A percentile compares a stretch with the other conserved stretches of the same genome.
These are phyloP conservation scores for Dendrobium nobile DNA, from an alignment of 106 monocot genomes.

Conservation along the genomic window DNA sequence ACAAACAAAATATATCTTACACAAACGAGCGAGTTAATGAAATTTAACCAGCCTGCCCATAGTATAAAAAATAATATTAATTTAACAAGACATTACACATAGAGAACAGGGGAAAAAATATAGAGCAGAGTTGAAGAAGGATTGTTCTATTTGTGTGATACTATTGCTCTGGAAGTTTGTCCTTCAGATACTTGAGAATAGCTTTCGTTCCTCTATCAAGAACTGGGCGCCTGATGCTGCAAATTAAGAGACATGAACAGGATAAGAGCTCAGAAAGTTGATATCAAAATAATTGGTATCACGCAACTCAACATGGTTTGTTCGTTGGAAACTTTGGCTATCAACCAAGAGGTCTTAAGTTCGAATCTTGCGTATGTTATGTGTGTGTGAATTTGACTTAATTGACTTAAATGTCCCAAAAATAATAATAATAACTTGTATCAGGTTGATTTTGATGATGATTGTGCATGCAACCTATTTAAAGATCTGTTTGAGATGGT, in stretches of 20 bases:
- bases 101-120: background rate
- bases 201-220: constrained; percentile 85
- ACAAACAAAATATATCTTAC: background rate
- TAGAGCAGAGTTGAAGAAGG: background rate
- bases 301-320: no score
- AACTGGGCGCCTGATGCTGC: constrained; percentile 77
- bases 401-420: no score
- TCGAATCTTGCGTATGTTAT: no score
- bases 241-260: constrained; percentile 1
- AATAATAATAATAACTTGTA: background rate
- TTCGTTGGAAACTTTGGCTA: no score
- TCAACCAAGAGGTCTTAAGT: no score
- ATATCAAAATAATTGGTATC: no score
- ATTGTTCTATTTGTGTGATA: background rate
- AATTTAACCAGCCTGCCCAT: background rate
- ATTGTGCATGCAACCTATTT: background rate
- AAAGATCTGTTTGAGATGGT: background rate
- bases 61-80: background rate
- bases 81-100: background rate
- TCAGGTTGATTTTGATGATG: background rate
- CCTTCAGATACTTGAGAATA: constrained; percentile 78
- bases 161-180: constrained; percentile 59
- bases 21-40: background rate
- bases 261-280: background rate
- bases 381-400: no score